phyloP scores from a whole-genome alignment of 352 stramenopile species.

The Phytophthora chlamydospora region DNA sequence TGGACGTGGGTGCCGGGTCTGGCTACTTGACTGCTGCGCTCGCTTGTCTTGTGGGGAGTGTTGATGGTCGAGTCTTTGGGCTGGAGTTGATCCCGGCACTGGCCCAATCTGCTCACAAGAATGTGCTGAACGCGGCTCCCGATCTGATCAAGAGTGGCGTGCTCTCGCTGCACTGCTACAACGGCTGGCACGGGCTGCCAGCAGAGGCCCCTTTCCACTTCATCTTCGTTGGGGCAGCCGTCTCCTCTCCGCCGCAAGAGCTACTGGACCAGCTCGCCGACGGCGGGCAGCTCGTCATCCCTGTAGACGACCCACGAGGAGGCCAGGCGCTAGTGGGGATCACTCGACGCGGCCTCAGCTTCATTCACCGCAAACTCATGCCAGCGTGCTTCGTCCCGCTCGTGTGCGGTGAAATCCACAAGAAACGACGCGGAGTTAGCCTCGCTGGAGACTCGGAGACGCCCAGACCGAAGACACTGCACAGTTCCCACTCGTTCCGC shows the following conservation, averaged over 20 bases:
- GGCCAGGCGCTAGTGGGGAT: slow-evolving; percentile 79
- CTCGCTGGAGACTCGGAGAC: slow-evolving; percentile 12
- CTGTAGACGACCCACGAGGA: slow-evolving; percentile 80
- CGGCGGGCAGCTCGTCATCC: slow-evolving; percentile 92
- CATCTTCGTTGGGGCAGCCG: slow-evolving; percentile 96
- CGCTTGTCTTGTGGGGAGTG: slow-evolving; percentile 73
- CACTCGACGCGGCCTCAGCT: slow-evolving; percentile 48
- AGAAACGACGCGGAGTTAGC: slow-evolving; percentile 20
- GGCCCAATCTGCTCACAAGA: slow-evolving; percentile 81
- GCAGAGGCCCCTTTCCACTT: slow-evolving; percentile 93
- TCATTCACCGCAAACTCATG: slow-evolving; percentile 64
- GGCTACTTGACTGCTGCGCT: slow-evolving; percentile 94
- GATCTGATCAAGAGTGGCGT: slow-evolving; percentile 78
- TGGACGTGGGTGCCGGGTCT: slow-evolving; percentile 95
- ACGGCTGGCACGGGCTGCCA: slow-evolving; percentile 93
- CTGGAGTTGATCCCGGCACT: slow-evolving; percentile 89
- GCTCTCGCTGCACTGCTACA: slow-evolving; percentile 57
- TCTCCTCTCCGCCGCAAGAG: slow-evolving; percentile 76
- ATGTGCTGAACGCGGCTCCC: slow-evolving; percentile 73
- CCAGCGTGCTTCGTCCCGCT: slow-evolving; percentile 77
- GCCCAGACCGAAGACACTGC: slow-evolving; percentile 8
- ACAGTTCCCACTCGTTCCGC: slow-evolving; percentile 21
- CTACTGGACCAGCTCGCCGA: slow-evolving; percentile 91
- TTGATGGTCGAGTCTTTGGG: slow-evolving; percentile 73
- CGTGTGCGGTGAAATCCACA: slow-evolving; percentile 37